Evolutionary conservation across 768 basidiomycete species (phyloP), one percentile per base, ranked within the genome.

Genomic region (Chalciporus piperatus): DNA sequence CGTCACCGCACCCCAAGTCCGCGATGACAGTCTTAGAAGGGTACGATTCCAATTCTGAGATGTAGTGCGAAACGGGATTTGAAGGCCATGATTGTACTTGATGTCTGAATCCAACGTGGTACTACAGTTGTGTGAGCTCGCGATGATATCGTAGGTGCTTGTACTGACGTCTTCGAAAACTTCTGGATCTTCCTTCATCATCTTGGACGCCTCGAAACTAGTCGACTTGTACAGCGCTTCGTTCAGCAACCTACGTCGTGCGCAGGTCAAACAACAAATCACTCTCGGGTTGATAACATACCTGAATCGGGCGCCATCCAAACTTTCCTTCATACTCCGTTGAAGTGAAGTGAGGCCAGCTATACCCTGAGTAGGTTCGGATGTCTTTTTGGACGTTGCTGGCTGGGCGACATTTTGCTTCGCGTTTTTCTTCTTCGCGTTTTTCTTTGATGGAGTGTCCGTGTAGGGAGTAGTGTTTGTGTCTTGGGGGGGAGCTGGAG

Each of bases 1-100:
- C 97, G 66, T 98, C 95, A 22, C 97, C 97, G 59, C 94, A 98
- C 11, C 97, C 97, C 30, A 99, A 76, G 72, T 99, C 97, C 30
- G 84, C 94, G 45, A 99, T 83, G 59, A 98, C 75, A 0, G 87
- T 83, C 57, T 76, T 77, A 17, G 74, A 52, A 5, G 91, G 80
- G 64, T 85, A 87, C 2, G 77, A 69, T 0, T 83, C 80, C 45
- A 98, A 76, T 14, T 69, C 58, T 3, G 79, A 74, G 47, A 88
- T 81, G 67, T 94, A 93, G 65, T 89, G 79, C 27, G 87, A 76
- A n/a, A 96, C 85, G 1, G 97, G 96, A 63, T 97, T 96, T 8
- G 84, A 84, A 1, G 96, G 96, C 97, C 97, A 98, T 3, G 85
- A 83, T 46, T 86, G 80, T 1, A 96, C 92, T 74, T 98, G 93